These are phyloP conservation scores for Taphrina deformans DNA, from an alignment of 1,139 yeast genomes.

Conservation along the genomic window DNA sequence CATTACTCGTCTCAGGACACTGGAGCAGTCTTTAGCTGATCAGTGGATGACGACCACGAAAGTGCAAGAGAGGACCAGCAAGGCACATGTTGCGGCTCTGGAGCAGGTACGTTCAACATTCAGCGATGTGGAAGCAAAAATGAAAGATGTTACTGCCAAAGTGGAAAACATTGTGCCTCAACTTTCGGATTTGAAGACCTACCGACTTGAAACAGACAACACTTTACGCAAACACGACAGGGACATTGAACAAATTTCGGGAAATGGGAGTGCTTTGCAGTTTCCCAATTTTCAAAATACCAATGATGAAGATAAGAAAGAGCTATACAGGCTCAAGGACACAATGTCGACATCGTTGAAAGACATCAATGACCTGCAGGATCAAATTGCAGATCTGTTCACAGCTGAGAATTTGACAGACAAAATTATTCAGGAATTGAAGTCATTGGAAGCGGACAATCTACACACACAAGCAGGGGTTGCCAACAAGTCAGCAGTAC, in stretches of 20 bases:
- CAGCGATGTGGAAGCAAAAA: background rate
- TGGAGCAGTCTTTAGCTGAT: background rate
- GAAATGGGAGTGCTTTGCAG: background rate
- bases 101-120: background rate
- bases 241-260: background rate
- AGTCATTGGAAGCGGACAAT: background rate
- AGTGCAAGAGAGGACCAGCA: background rate
- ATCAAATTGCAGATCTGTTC: background rate
- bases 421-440: background rate
- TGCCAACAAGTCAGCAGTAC: background rate
- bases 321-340: background rate
- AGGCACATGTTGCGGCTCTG: background rate
- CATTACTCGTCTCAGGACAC: background rate
- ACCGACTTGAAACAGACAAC: background rate
- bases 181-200: background rate
- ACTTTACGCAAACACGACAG: background rate
- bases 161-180: background rate
- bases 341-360: background rate
- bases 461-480: background rate
- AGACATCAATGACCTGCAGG: background rate
- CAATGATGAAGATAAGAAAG: background rate
- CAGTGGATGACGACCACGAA: background rate
- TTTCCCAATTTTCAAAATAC: background rate
- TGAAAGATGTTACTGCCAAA: background rate
- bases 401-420: background rate